These are phyloP conservation scores for Plasmodium coatneyi DNA, from an alignment of 169 alveolate genomes.

Conservation along the genomic window DNA sequence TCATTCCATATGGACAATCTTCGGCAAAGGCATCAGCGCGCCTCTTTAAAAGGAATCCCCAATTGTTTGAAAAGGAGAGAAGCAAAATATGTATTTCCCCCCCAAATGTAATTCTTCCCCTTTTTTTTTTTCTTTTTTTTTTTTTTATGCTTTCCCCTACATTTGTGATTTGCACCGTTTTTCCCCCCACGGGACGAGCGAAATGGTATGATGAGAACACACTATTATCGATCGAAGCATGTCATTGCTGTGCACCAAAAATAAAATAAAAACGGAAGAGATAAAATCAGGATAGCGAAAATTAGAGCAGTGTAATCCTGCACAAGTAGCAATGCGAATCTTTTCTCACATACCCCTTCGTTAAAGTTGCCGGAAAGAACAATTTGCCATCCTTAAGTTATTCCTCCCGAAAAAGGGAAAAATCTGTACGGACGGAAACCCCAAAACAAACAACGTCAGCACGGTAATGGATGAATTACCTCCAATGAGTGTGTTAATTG, in stretches of 20 bases:
- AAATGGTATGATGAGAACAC: neutral
- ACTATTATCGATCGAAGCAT: neutral
- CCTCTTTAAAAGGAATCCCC: neutral
- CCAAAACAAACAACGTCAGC: neutral
- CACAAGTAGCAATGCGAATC: neutral
- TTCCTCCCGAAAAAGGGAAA: neutral
- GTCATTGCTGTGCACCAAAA: neutral
- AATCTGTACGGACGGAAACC: neutral
- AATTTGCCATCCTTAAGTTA: neutral
- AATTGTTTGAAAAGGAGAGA: neutral
- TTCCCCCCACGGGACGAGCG: neutral
- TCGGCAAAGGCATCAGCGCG: neutral
- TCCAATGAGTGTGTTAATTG: neutral
- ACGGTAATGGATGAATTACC: neutral
- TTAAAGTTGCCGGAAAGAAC: neutral
- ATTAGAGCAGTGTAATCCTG: neutral
- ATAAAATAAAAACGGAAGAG: neutral
- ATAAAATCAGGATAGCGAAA: neutral
- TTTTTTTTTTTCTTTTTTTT: neutral
- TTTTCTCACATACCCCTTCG: neutral
- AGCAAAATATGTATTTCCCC: neutral
- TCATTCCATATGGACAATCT: neutral
- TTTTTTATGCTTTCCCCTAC: neutral
- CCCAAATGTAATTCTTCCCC: neutral
- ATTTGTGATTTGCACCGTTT: neutral